Percentiles rank a stretch among this genome's conserved stretches.
These are phyloP conservation scores for Solanum hybrid DNA, from an alignment of 305 asterid species.

Conservation along the genomic window DNA sequence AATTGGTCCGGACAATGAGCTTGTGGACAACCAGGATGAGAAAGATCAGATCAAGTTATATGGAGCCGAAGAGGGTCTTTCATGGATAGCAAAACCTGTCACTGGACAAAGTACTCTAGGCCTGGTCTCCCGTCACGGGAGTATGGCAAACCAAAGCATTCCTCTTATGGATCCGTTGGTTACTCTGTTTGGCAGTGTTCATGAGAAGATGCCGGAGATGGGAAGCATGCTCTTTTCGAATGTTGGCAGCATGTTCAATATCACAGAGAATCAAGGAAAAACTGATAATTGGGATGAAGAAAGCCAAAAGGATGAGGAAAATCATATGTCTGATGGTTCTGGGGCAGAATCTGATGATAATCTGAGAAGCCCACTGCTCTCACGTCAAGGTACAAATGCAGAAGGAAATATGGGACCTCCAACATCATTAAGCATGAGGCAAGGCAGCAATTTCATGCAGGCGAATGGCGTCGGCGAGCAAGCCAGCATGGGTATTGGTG, in stretches of 20 bases:
- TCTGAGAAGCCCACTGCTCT: slow-evolving; percentile 71
- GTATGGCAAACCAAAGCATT: slow-evolving; percentile 39
- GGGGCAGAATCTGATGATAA: slow-evolving; percentile 68
- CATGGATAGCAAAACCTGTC: slow-evolving; percentile 87
- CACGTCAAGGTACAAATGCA: slow-evolving; percentile 40
- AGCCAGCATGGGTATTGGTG: slow-evolving; percentile 70
- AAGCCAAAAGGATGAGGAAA: slow-evolving; percentile 33
- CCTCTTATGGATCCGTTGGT: slow-evolving; percentile 74
- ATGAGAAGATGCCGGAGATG: slow-evolving; percentile 58
- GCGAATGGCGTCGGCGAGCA: slow-evolving; percentile 31
- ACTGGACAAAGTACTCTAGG: slow-evolving; percentile 63
- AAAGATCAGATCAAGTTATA: slow-evolving; percentile 45
- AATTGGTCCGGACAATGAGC: slow-evolving; percentile 65
- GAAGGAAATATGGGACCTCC: slow-evolving; percentile 35
- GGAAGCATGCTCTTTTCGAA: slow-evolving; percentile 76
- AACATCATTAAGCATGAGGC: slow-evolving; percentile 5
- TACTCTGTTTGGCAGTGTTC: slow-evolving; percentile 79
- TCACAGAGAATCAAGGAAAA: slow-evolving; percentile 30
- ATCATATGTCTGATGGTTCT: slow-evolving; percentile 30
- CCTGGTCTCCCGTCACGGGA: slow-evolving; percentile 63
- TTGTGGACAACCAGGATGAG: slow-evolving; percentile 40
- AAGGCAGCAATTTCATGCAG: neutral
- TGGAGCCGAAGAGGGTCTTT: slow-evolving; percentile 89
- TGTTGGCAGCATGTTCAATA: slow-evolving; percentile 76
- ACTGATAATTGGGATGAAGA: slow-evolving; percentile 77